phyloP scores from a whole-genome alignment of 75 land plant species.

The Cryptomeria japonica region DNA sequence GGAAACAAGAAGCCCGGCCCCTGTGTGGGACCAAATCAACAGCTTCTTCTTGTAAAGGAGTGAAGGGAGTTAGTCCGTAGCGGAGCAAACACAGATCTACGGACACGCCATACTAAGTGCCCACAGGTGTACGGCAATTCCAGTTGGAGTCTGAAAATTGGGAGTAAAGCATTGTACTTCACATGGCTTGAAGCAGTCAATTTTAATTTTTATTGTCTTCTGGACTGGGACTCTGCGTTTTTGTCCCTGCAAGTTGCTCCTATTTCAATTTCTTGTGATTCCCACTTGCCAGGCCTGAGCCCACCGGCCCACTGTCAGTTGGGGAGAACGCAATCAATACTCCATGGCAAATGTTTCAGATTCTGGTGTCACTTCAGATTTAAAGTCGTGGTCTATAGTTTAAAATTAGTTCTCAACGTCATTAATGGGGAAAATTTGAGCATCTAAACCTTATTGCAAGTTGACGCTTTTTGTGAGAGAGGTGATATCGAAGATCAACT shows the following conservation, averaged over 20 bases:
- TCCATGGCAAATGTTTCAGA: not conserved
- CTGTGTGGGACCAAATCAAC: not conserved
- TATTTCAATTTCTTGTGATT: not conserved
- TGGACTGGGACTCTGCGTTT: not conserved
- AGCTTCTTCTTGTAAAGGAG: not conserved
- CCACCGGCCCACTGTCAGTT: not conserved
- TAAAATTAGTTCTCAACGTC: too few species aligned
- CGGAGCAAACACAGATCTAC: not conserved
- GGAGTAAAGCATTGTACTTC: not conserved
- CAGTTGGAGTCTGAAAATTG: not conserved
- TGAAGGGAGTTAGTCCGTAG: not conserved
- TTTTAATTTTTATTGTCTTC: too few species aligned
- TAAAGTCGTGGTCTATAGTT: too few species aligned
- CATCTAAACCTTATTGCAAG: too few species aligned
- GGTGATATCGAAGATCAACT: too few species aligned
- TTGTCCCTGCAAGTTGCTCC: not conserved
- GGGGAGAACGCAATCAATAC: too few species aligned
- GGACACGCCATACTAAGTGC: not conserved
- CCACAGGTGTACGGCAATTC: not conserved
- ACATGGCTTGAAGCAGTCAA: not conserved
- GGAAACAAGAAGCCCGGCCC: not conserved
- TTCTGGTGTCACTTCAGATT: not conserved
- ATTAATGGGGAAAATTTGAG: too few species aligned
- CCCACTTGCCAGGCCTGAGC: not conserved
- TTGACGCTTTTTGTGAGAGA: too few species aligned